These are phyloP conservation scores for Aegilops umbellulata DNA, from an alignment of 176 grass and related monocot genomes.

Conservation along the genomic window DNA sequence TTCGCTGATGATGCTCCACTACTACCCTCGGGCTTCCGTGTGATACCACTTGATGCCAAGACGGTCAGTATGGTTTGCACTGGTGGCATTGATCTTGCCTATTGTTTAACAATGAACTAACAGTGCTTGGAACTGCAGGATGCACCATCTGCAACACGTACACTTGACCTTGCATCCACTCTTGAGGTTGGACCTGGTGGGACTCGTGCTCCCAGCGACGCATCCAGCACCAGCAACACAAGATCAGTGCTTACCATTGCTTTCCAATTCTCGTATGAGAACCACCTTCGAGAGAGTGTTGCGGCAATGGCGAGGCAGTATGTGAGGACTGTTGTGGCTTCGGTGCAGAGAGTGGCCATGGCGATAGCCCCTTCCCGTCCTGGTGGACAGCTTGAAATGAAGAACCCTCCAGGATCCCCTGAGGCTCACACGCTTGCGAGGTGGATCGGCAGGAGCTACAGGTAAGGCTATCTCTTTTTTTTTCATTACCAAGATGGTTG, in stretches of 20 bases:
- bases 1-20: constrained; percentile 93
- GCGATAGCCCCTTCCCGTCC: constrained; percentile 78
- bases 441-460: constrained; percentile 87
- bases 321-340: constrained; percentile 84
- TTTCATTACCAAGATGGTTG: background rate
- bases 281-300: constrained; percentile 84
- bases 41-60: constrained; percentile 88
- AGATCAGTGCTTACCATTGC: constrained; percentile 94
- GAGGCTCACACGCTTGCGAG: constrained; percentile 78
- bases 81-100: background rate
- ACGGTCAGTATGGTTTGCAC: constrained; percentile 44
- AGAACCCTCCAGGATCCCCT: constrained; percentile 65
- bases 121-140: constrained; percentile 42
- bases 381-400: constrained; percentile 59
- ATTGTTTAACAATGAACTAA: background rate
- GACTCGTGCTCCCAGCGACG: constrained; percentile 59
- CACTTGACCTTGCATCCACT: constrained; percentile 89
- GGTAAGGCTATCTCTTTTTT: constrained; percentile 22
- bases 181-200: constrained; percentile 85
- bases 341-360: constrained; percentile 93
- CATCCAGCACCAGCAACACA: constrained; percentile 43
- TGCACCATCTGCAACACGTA: constrained; percentile 61
- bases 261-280: constrained; percentile 96
- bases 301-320: constrained; percentile 93
- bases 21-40: constrained; percentile 84